phyloP scores from a whole-genome alignment of 2,329 filamentous ascomycete species.

The Penicillium vulpinum region DNA sequence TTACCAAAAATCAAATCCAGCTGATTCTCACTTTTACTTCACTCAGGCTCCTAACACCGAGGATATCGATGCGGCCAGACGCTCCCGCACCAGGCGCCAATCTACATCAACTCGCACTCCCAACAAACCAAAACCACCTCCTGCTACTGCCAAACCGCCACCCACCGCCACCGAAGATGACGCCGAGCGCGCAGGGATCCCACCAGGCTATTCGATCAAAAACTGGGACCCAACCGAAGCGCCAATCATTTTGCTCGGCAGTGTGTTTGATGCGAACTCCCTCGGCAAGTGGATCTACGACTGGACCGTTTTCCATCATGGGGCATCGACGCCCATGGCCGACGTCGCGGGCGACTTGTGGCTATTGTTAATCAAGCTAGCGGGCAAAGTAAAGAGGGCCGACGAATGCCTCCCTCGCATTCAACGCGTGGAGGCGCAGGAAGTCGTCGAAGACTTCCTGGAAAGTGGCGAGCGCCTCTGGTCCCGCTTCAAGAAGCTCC shows the following conservation, averaged over 20 bases:
- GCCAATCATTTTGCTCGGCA: slow-evolving; percentile 90
- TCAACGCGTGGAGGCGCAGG: slow-evolving; percentile 68
- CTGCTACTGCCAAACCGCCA: slow-evolving; percentile 38
- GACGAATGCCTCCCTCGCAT: slow-evolving; percentile 75
- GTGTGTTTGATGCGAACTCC: slow-evolving; percentile 96
- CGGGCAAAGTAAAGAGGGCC: slow-evolving; percentile 88
- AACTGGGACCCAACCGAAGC: slow-evolving; percentile 97
- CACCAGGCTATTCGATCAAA: slow-evolving; percentile 88
- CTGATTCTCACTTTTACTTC: slow-evolving; percentile 55
- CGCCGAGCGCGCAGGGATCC: slow-evolving; percentile 67
- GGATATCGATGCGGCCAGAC: slow-evolving; percentile 53
- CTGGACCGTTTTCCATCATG: slow-evolving; percentile 93
- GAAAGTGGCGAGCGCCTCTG: slow-evolving; percentile 84
- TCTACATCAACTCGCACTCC: slow-evolving; percentile 53
- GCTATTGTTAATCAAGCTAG: slow-evolving; percentile 89
- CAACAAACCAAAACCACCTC: slow-evolving; percentile 44
- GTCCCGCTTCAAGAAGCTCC: slow-evolving; percentile 77
- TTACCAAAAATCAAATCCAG: slow-evolving; percentile 44
- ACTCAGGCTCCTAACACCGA: slow-evolving; percentile 57
- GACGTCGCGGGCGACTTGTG: slow-evolving; percentile 94
- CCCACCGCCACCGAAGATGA: slow-evolving; percentile 65
- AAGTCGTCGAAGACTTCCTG: slow-evolving; percentile 87
- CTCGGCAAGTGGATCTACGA: slow-evolving; percentile 99
- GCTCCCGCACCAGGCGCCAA: slow-evolving; percentile 54
- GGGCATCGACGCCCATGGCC: slow-evolving; percentile 76